phyloP scores from a whole-genome alignment of 306 rosid genomes.

The Prunus mongolica region DNA sequence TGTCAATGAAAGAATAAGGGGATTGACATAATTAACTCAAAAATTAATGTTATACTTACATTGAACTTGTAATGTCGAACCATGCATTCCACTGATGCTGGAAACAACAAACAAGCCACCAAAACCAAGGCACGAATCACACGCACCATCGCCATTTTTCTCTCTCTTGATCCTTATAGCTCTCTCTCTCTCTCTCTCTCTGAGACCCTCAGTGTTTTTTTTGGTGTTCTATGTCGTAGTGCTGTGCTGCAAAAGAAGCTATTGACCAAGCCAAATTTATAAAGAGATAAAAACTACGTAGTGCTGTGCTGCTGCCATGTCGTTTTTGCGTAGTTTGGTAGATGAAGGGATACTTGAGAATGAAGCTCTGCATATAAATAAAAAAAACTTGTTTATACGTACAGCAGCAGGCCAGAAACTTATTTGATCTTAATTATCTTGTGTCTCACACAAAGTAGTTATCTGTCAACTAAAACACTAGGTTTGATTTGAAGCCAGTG shows the following conservation, averaged over 20 bases:
- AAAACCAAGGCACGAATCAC: slow-evolving; percentile 16
- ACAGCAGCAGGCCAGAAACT: not conserved
- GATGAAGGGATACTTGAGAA: slow-evolving; percentile 23
- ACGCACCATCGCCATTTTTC: slow-evolving; percentile 5
- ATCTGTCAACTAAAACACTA: slow-evolving; percentile 36
- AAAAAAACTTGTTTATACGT: not conserved
- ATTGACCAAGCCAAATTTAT: slow-evolving; percentile 21
- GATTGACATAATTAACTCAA: not conserved
- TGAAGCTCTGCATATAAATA: slow-evolving; percentile 15
- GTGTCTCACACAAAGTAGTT: slow-evolving; percentile 34
- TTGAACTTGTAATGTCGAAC: slow-evolving; percentile 50
- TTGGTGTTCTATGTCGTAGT: not conserved
- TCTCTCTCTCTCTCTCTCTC: not conserved
- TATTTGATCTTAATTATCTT: not conserved
- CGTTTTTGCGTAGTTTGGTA: slow-evolving; percentile 42
- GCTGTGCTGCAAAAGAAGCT: not conserved
- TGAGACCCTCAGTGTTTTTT: not conserved
- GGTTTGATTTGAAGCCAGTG: slow-evolving; percentile 29
- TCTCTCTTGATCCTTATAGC: not conserved
- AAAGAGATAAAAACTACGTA: slow-evolving; percentile 4
- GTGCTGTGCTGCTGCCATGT: slow-evolving; percentile 31
- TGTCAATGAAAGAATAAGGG: no score
- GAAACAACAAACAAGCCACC: slow-evolving; percentile 22
- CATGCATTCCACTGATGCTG: slow-evolving; percentile 36
- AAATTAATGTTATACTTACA: slow-evolving; percentile 15